These are phyloP conservation scores for Acer negundo DNA, from an alignment of 345 rosid genomes.

Conservation along the genomic window DNA sequence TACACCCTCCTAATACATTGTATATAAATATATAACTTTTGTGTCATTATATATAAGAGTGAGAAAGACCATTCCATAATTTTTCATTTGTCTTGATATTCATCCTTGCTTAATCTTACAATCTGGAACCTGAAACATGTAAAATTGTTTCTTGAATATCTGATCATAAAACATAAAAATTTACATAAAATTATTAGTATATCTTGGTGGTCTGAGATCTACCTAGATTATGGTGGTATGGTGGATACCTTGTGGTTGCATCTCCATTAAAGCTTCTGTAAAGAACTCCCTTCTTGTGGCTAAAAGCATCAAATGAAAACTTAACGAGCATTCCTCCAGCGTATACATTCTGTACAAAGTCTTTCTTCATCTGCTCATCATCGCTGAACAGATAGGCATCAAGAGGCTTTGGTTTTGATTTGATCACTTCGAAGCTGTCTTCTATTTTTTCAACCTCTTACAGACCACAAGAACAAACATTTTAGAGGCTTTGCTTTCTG, in stretches of 20 bases:
- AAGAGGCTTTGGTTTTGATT: slow-evolving; percentile 54
- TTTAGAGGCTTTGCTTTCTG: neutral
- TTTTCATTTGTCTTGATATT: too few species aligned
- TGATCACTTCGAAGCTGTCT: slow-evolving; percentile 40
- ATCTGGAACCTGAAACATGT: neutral
- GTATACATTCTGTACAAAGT: slow-evolving; percentile 54
- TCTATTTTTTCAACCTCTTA: slow-evolving; percentile 38
- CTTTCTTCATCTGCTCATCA: slow-evolving; percentile 50
- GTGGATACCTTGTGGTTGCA: slow-evolving; percentile 67
- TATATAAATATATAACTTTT: too few species aligned
- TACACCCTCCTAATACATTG: too few species aligned
- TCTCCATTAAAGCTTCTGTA: slow-evolving; percentile 69
- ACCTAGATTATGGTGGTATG: slow-evolving; percentile 42
- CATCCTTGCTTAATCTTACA: neutral
- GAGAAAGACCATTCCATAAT: too few species aligned
- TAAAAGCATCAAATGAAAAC: slow-evolving; percentile 84
- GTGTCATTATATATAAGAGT: too few species aligned
- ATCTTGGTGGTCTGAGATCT: too few species aligned
- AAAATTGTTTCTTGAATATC: neutral
- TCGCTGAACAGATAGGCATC: slow-evolving; percentile 75
- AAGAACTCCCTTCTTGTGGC: slow-evolving; percentile 81
- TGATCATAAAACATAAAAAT: neutral
- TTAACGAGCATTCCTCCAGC: slow-evolving; percentile 76
- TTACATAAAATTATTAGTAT: too few species aligned
- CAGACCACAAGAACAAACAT: neutral